Percentiles rank a stretch among this genome's conserved stretches.
Conservation (phyloP, 148 eudicot genomes). For the Simmondsia chinensis region DNA sequence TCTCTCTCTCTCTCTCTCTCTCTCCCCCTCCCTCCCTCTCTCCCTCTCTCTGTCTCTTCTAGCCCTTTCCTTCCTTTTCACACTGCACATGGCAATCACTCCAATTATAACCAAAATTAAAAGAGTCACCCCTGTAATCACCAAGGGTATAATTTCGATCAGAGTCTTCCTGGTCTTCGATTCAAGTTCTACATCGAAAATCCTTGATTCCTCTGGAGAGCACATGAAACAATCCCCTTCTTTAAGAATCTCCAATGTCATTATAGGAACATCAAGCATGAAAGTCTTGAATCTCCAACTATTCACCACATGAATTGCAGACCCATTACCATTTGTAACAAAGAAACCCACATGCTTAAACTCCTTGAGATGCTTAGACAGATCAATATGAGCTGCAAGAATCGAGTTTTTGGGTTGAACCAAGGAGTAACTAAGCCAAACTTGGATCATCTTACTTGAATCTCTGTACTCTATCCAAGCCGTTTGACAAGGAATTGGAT, state of each 20-base stretch:
- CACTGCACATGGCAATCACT: conserved; percentile 3
- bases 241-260: conserved; percentile 13
- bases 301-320: conserved; percentile 32
- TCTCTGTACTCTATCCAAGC: conserved; percentile 55
- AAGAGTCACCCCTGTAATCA: conserved; percentile 8
- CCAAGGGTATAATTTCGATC: conserved; percentile 13
- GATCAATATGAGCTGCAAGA: conserved; percentile 20
- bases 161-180: conserved; percentile 1
- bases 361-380: conserved; percentile 29
- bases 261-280: conserved; percentile 11
- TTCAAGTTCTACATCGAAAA: neutral
- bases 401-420: conserved; percentile 32
- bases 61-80: conserved; percentile 11
- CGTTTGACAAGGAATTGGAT: no score
- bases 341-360: conserved; percentile 55
- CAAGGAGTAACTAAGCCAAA: conserved; percentile 38
- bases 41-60: conserved; percentile 9
- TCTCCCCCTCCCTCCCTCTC: neutral
- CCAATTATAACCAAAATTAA: conserved; percentile 9
- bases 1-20: neutral
- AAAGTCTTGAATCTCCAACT: conserved; percentile 48
- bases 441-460: conserved; percentile 18
- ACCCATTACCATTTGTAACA: conserved; percentile 44
- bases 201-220: conserved; percentile 7
- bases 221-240: conserved; percentile 43